A percentile compares a stretch with the other conserved stretches of the same genome.
Evolutionary conservation across 805 yeast species (phyloP).

Genomic region (Candida railenensis): DNA sequence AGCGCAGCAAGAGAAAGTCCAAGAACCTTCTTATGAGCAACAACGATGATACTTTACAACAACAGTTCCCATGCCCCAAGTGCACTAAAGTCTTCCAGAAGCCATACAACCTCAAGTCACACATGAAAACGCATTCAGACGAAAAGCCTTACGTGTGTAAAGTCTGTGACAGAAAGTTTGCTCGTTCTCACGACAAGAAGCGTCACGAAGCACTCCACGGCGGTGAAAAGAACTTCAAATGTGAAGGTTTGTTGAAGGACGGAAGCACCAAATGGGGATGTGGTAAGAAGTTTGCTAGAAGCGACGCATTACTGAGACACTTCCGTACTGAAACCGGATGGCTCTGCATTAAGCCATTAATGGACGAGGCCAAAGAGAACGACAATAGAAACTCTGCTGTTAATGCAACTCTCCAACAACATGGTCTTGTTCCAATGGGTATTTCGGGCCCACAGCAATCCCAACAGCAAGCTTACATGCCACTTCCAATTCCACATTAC

Average conservation of each 20-base stretch:
- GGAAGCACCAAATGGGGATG: conserved; percentile 72
- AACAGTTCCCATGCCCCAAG: conserved; percentile 35
- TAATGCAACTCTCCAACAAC: neutral
- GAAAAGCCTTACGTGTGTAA: conserved; percentile 71
- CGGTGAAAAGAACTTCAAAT: conserved; percentile 67
- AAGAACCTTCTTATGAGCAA: neutral
- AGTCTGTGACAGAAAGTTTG: conserved; percentile 66
- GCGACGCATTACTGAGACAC: conserved; percentile 76
- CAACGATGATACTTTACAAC: neutral
- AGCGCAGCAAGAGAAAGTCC: conserved; percentile 21
- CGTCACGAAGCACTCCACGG: conserved; percentile 76
- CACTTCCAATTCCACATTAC: neutral
- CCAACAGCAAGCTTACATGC: neutral
- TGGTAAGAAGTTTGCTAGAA: conserved; percentile 69
- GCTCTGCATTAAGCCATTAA: conserved; percentile 62
- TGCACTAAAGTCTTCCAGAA: conserved; percentile 48
- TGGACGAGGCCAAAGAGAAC: conserved; percentile 52
- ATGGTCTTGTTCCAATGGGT: neutral
- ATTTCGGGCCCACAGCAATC: neutral
- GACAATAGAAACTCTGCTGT: conserved; percentile 14
- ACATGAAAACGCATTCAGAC: conserved; percentile 55
- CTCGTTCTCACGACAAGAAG: conserved; percentile 73
- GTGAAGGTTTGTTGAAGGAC: conserved; percentile 60
- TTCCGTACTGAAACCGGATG: conserved; percentile 76
- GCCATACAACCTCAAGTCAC: conserved; percentile 50